Conservation (phyloP, 1,139 yeast species). For the Debaryomyces subglobosus region DNA sequence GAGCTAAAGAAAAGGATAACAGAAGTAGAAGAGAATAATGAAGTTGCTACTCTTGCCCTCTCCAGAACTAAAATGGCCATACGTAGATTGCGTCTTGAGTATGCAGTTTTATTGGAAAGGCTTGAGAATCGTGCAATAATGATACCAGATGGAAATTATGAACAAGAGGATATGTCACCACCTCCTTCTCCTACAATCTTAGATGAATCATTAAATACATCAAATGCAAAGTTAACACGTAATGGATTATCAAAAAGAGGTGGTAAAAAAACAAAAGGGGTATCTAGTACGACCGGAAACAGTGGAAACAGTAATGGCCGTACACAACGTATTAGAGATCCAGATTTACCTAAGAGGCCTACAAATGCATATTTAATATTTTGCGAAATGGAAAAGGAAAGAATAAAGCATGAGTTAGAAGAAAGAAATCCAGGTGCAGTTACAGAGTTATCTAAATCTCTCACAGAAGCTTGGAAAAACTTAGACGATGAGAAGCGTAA, state of each 20-base stretch:
- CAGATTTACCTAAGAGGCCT: conserved; percentile 84
- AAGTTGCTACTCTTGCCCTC: conserved; percentile 74
- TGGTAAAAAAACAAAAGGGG: conserved; percentile 23
- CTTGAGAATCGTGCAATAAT: conserved; percentile 60
- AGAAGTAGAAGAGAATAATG: conserved; percentile 81
- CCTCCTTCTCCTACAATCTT: conserved; percentile 45
- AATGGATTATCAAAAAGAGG: conserved; percentile 27
- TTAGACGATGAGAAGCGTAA: conserved; percentile 69
- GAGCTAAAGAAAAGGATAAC: conserved; percentile 73
- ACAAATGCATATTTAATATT: conserved; percentile 86
- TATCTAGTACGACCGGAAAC: conserved; percentile 11
- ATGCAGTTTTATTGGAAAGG: conserved; percentile 76
- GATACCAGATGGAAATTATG: conserved; percentile 35
- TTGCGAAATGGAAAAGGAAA: conserved; percentile 84
- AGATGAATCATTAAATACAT: conserved; percentile 32
- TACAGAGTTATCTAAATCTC: conserved; percentile 68
- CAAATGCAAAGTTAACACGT: conserved; percentile 23
- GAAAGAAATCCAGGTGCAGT: conserved; percentile 48
- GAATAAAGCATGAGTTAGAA: conserved; percentile 56
- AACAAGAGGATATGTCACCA: conserved; percentile 45
- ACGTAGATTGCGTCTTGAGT: conserved; percentile 79
- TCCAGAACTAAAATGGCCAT: conserved; percentile 78
- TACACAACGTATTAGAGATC: conserved; percentile 59
- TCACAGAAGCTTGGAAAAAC: conserved; percentile 87
- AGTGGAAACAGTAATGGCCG: conserved; percentile 14